These are phyloP conservation scores for Pseudocercospora musae DNA, from an alignment of 2,329 filamentous ascomycete species.

Conservation along the genomic window DNA sequence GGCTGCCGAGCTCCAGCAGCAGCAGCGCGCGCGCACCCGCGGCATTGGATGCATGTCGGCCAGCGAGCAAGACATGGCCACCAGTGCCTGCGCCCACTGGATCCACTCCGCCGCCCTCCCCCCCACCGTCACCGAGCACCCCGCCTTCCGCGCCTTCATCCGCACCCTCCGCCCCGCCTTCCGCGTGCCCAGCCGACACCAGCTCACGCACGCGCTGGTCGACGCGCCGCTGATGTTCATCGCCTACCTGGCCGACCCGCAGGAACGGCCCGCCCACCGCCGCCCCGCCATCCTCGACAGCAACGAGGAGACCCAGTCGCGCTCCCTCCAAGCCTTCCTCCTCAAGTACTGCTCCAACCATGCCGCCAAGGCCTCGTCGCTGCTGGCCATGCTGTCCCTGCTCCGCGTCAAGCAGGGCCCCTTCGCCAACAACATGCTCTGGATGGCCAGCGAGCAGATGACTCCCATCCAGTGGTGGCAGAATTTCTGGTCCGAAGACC, in stretches of 20 bases:
- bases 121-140: conserved; percentile 21
- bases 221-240: conserved; percentile 27
- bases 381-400: conserved; percentile 24
- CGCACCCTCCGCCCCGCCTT: conserved; percentile 23
- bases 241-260: conserved; percentile 25
- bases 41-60: conserved; percentile 26
- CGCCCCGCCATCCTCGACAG: conserved; percentile 25
- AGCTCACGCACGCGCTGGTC: conserved; percentile 24
- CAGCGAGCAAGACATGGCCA: conserved; percentile 24
- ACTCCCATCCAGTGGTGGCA: conserved; percentile 27
- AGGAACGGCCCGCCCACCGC: conserved; percentile 23
- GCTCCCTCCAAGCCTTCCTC: conserved; percentile 24
- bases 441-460: conserved; percentile 27
- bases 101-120: conserved; percentile 21
- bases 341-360: conserved; percentile 26
- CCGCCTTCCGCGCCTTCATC: conserved; percentile 24
- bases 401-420: conserved; percentile 25
- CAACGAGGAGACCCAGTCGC: conserved; percentile 25
- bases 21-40: conserved; percentile 24
- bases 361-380: conserved; percentile 15
- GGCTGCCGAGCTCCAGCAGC: conserved; percentile 24
- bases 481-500: conserved; percentile 26
- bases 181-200: conserved; percentile 22
- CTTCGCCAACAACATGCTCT: conserved; percentile 26
- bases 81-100: conserved; percentile 25